These are phyloP conservation scores for Pseudogymnoascus verrucosus DNA, from an alignment of 2,329 filamentous ascomycete species.

Conservation along the genomic window DNA sequence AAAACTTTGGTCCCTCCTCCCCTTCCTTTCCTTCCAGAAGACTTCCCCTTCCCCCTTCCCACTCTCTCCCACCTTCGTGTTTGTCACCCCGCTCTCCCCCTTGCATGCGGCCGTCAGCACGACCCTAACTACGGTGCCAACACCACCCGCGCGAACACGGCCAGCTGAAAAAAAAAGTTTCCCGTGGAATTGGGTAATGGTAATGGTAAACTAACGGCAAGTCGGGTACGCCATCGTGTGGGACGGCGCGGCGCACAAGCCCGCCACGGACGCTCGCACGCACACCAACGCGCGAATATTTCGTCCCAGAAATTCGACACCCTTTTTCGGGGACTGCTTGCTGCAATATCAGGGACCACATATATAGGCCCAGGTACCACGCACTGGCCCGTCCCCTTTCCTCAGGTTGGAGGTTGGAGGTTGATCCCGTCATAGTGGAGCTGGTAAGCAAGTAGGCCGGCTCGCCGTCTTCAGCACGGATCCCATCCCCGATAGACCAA, in stretches of 20 bases:
- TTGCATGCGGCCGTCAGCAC: not conserved
- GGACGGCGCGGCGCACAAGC: not conserved
- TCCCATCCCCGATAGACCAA: not conserved
- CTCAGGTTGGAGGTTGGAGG: not conserved
- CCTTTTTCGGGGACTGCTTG: not conserved
- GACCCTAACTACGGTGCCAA: not conserved
- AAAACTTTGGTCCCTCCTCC: not conserved
- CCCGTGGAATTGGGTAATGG: not conserved
- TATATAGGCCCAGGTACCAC: constrained; percentile 2
- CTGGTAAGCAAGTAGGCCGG: not conserved
- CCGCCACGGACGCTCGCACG: not conserved
- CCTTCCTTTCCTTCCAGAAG: not conserved
- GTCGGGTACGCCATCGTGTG: constrained; percentile 6
- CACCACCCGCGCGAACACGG: not conserved
- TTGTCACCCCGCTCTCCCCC: not conserved
- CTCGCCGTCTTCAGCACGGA: not conserved
- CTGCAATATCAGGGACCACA: not conserved
- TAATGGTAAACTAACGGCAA: constrained; percentile 6
- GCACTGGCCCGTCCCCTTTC: not conserved
- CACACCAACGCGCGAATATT: constrained; percentile 6
- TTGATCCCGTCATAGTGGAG: constrained; percentile 4
- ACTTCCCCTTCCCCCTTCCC: not conserved
- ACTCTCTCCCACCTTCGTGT: not conserved
- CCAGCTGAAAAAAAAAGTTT: not conserved
- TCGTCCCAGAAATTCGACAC: not conserved